Evolutionary conservation across 2,329 filamentous ascomycete genomes (phyloP).

Genomic region (Microsporum canis): DNA sequence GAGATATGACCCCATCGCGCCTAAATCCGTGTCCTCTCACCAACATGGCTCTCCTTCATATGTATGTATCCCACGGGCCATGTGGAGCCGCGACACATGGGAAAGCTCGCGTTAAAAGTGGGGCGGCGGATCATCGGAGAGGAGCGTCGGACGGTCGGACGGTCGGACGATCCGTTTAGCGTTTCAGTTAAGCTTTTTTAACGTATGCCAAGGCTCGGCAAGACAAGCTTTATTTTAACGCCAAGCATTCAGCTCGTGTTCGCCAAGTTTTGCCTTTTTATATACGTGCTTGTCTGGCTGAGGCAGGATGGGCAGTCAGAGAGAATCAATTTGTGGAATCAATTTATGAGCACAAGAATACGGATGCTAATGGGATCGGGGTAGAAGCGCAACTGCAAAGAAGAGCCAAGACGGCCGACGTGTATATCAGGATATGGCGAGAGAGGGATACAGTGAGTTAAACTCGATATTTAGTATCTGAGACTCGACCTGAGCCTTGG

Average conservation of each 20-base stretch:
- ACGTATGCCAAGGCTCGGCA: not conserved
- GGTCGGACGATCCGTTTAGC: slow-evolving; percentile 16
- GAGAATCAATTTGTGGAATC: no score
- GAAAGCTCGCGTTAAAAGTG: not conserved
- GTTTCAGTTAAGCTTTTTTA: not conserved
- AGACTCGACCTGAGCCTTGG: no score
- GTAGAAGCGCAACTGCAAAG: no score
- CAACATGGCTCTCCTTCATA: not conserved
- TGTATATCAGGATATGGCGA: no score
- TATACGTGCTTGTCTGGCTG: not conserved
- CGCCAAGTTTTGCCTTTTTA: not conserved
- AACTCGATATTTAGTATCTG: no score
- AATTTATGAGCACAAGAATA: no score
- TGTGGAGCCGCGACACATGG: not conserved
- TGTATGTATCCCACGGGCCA: not conserved
- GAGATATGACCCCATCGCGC: not conserved
- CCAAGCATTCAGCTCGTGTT: not conserved
- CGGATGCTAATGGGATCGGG: no score
- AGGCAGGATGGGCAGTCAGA: no score
- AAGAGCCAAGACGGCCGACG: no score
- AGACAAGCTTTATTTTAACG: not conserved
- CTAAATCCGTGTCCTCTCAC: not conserved
- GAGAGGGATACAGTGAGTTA: no score
- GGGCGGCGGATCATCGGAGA: slow-evolving; percentile 5
- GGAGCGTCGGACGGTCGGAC: slow-evolving; percentile 23